phyloP scores from a whole-genome alignment of 2,329 filamentous ascomycete genomes.

The Hypoxylon sp. region DNA sequence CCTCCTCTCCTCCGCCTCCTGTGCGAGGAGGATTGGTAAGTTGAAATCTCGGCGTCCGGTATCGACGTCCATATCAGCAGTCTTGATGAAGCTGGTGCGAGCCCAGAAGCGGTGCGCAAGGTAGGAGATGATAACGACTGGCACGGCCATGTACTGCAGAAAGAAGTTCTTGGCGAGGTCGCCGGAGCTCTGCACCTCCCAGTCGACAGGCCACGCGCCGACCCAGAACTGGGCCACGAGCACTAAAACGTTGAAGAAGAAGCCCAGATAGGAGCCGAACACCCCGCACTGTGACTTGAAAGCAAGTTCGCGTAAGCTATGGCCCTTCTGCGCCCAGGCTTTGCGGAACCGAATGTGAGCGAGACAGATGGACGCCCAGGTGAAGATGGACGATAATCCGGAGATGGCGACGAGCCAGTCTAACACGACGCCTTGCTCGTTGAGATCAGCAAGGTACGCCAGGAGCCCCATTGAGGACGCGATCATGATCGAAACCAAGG shows the following conservation, averaged over 20 bases:
- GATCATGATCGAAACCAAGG: conserved; percentile 78
- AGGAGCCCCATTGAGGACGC: conserved; percentile 79
- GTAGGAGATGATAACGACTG: conserved; percentile 78
- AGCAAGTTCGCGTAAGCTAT: conserved; percentile 81
- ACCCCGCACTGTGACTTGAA: conserved; percentile 86
- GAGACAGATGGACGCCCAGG: conserved; percentile 88
- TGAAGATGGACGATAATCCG: conserved; percentile 81
- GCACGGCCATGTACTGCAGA: conserved; percentile 77
- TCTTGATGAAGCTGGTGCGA: conserved; percentile 75
- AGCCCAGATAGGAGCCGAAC: conserved; percentile 83
- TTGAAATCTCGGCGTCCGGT: conserved; percentile 91
- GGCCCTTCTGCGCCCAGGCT: conserved; percentile 80
- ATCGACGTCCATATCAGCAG: conserved; percentile 85
- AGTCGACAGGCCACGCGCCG: conserved; percentile 81
- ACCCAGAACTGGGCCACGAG: conserved; percentile 91
- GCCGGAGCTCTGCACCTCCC: conserved; percentile 59
- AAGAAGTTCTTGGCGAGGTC: conserved; percentile 78
- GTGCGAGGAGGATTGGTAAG: conserved; percentile 80
- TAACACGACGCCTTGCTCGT: conserved; percentile 74
- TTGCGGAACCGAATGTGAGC: conserved; percentile 91
- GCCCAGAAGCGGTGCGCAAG: conserved; percentile 82
- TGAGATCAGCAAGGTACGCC: conserved; percentile 79
- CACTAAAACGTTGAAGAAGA: conserved; percentile 81
- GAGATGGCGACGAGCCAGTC: conserved; percentile 85
- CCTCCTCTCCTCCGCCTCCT: conserved; percentile 82